Conservation (phyloP, 2,329 filamentous ascomycete species). For the Sporothrix luriei region DNA sequence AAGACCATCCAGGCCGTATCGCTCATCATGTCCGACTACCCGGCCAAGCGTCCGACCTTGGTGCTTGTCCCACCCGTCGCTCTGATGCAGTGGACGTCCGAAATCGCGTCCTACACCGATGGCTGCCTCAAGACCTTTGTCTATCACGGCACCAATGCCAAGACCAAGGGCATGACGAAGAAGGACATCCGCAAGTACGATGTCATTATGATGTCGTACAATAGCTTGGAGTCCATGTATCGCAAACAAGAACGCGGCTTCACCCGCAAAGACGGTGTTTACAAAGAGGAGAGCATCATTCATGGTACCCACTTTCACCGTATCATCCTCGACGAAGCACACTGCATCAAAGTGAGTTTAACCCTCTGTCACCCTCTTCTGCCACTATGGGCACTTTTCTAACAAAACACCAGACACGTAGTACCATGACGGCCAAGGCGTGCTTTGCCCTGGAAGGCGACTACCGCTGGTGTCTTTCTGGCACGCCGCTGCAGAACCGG, state of each 20-base stretch:
- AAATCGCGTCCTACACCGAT: slow-evolving; percentile 80
- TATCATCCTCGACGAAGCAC: slow-evolving; percentile 80
- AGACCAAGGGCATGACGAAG: slow-evolving; percentile 73
- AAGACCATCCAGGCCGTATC: slow-evolving; percentile 99
- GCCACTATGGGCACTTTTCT: neutral
- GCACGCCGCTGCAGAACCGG: slow-evolving; percentile 93
- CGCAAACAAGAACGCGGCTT: slow-evolving; percentile 92
- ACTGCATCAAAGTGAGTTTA: slow-evolving; percentile 71
- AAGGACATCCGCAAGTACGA: slow-evolving; percentile 80
- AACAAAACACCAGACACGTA: slow-evolving; percentile 57
- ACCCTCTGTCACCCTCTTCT: neutral
- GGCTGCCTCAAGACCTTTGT: slow-evolving; percentile 88
- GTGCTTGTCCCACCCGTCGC: slow-evolving; percentile 92
- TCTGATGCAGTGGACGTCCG: slow-evolving; percentile 90
- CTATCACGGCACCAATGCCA: slow-evolving; percentile 82
- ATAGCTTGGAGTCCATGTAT: slow-evolving; percentile 85
- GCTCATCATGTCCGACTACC: slow-evolving; percentile 96
- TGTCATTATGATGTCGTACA: slow-evolving; percentile 97
- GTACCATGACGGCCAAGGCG: slow-evolving; percentile 88
- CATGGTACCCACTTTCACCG: slow-evolving; percentile 88
- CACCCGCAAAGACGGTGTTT: slow-evolving; percentile 73
- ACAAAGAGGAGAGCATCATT: slow-evolving; percentile 79
- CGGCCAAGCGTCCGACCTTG: slow-evolving; percentile 76
- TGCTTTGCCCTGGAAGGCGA: slow-evolving; percentile 86
- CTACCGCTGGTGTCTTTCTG: slow-evolving; percentile 95